Conservation (phyloP, 768 basidiomycete species). For the Mrakia gelida region DNA sequence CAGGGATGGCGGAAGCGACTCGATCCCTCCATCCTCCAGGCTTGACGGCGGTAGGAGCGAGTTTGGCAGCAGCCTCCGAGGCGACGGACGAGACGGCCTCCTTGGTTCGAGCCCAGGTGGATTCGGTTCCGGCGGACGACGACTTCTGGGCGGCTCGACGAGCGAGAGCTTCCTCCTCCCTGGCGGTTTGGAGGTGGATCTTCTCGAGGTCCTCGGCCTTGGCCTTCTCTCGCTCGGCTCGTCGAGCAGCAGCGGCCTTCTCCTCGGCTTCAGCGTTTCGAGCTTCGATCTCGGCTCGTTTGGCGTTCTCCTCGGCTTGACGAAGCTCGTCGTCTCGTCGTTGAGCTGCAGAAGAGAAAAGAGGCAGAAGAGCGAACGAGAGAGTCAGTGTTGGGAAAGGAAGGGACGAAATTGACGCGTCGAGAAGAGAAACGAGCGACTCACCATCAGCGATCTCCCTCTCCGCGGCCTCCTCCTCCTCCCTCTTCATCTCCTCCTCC, state of each 20-base stretch:
- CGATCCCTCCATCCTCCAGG: slow-evolving; percentile 62
- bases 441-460: slow-evolving; percentile 39
- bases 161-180: slow-evolving; percentile 47
- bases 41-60: slow-evolving; percentile 30
- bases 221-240: slow-evolving; percentile 38
- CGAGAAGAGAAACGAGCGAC: slow-evolving; percentile 38
- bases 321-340: slow-evolving; percentile 36
- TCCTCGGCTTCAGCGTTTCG: slow-evolving; percentile 38
- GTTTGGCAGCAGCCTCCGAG: slow-evolving; percentile 35
- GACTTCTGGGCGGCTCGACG: slow-evolving; percentile 35
- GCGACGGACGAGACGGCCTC: slow-evolving; percentile 41
- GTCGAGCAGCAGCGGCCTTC: slow-evolving; percentile 40
- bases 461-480: slow-evolving; percentile 44
- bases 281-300: slow-evolving; percentile 38
- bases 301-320: slow-evolving; percentile 32
- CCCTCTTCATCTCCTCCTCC: slow-evolving; percentile 46
- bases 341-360: slow-evolving; percentile 24
- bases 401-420: slow-evolving; percentile 42
- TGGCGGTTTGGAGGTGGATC: slow-evolving; percentile 42
- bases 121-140: slow-evolving; percentile 26
- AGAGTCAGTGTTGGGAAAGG: slow-evolving; percentile 17
- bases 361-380: not conserved
- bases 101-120: slow-evolving; percentile 30
- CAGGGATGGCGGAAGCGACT: slow-evolving; percentile 39
- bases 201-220: slow-evolving; percentile 38